Base-by-base conservation (phyloP, 1,284 basidiomycete genomes). In the Sporisorium graminicola region DNA sequence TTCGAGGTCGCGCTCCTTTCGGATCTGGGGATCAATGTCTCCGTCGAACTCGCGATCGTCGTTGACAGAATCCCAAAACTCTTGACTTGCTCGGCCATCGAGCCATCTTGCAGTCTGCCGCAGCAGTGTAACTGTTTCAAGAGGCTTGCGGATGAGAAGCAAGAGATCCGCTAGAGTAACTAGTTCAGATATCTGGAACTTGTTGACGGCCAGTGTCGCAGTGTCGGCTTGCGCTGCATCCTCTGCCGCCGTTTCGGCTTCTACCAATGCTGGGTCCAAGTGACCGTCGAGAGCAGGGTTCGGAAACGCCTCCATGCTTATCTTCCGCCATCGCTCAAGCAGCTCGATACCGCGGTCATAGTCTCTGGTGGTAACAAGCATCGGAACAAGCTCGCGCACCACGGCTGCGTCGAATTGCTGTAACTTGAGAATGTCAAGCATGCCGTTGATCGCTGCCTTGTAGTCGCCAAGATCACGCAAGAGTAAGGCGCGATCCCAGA, bases 401-500 rank as follows among this genome's bases (percentile, higher is more conserved):
- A 95, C 90, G 20, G 90, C 90, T 20, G 94, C 89, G 80, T 98
- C 92, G 81, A 95, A 92, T 0, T 93, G 92, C 60, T 91, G 90
- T 18, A 91, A 89, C 72, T 91, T 91, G 54, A 96, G 88, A 65
- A 95, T 91, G 14, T 90, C 90, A 29, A 91, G 87, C 80, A 94
- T 91, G 0, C 93, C 91, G 65, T 90, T 89, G 14, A 92, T 90
- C 0, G 95, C 93, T 90, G 92, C 92, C 24, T 90, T 92, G 72
- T 89, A 88, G 46, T 91, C 86, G 40, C 94, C 91, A 0, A 92
- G 89, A 72, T 93, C 91, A 74, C 92, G 91, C 6, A 94, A 91
- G 7, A 98, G 89, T 4, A 90, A 88, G 0, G 95, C 94, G 2
- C 94, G 90, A 78, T 98, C 94, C 94, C 94, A 98, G 26, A 96